These are phyloP conservation scores for Phoenix roebelenii DNA, from an alignment of 176 grass and related monocot genomes.

Conservation along the genomic window DNA sequence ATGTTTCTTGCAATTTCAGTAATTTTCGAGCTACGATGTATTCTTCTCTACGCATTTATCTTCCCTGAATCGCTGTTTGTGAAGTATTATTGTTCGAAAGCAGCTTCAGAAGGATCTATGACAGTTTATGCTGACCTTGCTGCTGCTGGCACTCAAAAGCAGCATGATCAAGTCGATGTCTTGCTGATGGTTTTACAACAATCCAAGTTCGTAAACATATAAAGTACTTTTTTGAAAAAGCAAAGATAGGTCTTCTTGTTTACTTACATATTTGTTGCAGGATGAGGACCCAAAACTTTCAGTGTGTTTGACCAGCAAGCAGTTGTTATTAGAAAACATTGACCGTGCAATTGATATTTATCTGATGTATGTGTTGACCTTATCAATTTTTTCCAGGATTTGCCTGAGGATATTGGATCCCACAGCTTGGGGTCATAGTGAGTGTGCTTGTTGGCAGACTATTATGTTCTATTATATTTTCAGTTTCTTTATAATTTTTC, in stretches of 20 bases:
- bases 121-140: conserved; percentile 54
- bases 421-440: conserved; percentile 70
- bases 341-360: conserved; percentile 46
- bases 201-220: too few relatives aligned
- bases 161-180: not conserved
- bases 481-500: too few relatives aligned
- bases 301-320: conserved; percentile 37
- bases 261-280: conserved; percentile 11
- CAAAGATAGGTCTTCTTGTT: too few relatives aligned
- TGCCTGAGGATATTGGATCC: conserved; percentile 77
- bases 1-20: conserved; percentile 48
- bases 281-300: conserved; percentile 38
- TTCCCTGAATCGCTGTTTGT: conserved; percentile 85
- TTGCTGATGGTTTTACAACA: not conserved
- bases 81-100: conserved; percentile 54
- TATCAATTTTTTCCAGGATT: conserved; percentile 85
- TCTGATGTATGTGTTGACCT: conserved; percentile 44
- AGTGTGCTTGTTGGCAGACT: not conserved
- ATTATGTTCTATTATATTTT: too few relatives aligned
- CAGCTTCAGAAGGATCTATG: conserved; percentile 52
- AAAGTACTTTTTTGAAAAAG: too few relatives aligned
- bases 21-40: conserved; percentile 48
- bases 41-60: conserved; percentile 54
- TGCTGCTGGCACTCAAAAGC: conserved; percentile 37
- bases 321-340: conserved; percentile 56